Conservation (phyloP, 2,329 filamentous ascomycete genomes). For the Epichloe sibirici region DNA sequence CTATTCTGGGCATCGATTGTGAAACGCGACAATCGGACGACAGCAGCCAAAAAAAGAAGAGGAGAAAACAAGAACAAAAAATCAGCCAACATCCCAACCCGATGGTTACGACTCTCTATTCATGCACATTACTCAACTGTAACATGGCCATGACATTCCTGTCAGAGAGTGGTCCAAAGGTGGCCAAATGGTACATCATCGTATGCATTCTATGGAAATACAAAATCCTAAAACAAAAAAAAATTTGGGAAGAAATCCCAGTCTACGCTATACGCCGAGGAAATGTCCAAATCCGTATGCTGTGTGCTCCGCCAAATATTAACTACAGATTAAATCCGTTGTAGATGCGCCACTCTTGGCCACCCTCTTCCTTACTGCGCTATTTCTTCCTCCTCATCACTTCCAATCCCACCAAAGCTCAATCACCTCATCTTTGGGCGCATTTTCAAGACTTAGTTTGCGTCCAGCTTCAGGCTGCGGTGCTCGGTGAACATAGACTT, state of each 20-base stretch:
- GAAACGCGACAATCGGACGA: neutral
- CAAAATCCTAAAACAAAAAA: neutral
- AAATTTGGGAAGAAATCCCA: neutral
- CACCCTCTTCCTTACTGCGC: neutral
- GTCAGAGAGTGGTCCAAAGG: neutral
- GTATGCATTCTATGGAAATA: neutral
- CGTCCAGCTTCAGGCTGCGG: neutral
- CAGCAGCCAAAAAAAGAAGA: too few species aligned
- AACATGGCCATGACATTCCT: too few species aligned
- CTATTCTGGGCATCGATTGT: neutral
- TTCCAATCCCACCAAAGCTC: constrained; percentile 34
- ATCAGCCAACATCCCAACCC: too few species aligned
- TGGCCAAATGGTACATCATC: neutral
- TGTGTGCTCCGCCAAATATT: neutral
- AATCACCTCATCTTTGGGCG: constrained; percentile 30
- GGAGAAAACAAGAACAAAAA: too few species aligned
- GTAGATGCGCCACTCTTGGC: neutral
- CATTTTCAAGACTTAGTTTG: constrained; percentile 24
- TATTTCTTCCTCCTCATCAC: neutral
- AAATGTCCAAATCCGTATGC: neutral
- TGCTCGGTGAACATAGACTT: constrained; percentile 40
- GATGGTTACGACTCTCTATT: too few species aligned
- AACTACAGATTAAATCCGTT: neutral
- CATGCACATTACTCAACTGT: too few species aligned
- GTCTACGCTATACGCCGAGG: neutral